These are phyloP conservation scores for Scutellaria baicalensis DNA, from an alignment of 257 asterid species.

Conservation along the genomic window DNA sequence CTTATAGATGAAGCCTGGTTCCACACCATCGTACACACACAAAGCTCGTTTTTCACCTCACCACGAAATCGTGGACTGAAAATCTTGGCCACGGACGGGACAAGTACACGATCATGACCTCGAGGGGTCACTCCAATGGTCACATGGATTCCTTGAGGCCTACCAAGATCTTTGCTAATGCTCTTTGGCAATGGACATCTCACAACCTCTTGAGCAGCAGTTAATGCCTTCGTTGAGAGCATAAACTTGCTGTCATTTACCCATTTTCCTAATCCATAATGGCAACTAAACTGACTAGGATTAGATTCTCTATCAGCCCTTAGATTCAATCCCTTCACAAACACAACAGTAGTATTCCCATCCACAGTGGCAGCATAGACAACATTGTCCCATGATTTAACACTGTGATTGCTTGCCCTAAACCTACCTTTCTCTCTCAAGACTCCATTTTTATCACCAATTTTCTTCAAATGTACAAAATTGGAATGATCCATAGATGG, in stretches of 20 bases:
- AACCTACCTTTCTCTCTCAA: conserved; percentile 18
- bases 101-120: conserved; percentile 27
- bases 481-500: conserved; percentile 44
- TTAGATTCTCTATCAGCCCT: conserved; percentile 62
- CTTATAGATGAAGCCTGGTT: conserved; percentile 72
- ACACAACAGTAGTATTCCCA: conserved; percentile 61
- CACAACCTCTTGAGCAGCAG: conserved; percentile 86
- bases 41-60: conserved; percentile 44
- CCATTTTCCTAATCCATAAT: conserved; percentile 51
- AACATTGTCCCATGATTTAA: conserved; percentile 62
- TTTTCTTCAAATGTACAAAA: conserved; percentile 28
- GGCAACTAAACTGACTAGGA: conserved; percentile 59
- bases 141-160: conserved; percentile 53
- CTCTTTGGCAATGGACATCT: conserved; percentile 70
- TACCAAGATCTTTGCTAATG: conserved; percentile 30
- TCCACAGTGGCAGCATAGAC: conserved; percentile 65
- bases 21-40: conserved; percentile 96
- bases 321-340: conserved; percentile 83
- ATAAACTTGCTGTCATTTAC: conserved; percentile 21
- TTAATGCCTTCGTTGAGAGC: conserved; percentile 48
- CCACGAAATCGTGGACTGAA: conserved; percentile 5
- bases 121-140: conserved; percentile 49
- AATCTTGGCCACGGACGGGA: conserved; percentile 79
- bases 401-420: conserved; percentile 35
- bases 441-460: conserved; percentile 22